Evolutionary conservation across 2,329 filamentous ascomycete genomes (phyloP).

Genomic region (Nannizziopsis arthrosporioides): DNA sequence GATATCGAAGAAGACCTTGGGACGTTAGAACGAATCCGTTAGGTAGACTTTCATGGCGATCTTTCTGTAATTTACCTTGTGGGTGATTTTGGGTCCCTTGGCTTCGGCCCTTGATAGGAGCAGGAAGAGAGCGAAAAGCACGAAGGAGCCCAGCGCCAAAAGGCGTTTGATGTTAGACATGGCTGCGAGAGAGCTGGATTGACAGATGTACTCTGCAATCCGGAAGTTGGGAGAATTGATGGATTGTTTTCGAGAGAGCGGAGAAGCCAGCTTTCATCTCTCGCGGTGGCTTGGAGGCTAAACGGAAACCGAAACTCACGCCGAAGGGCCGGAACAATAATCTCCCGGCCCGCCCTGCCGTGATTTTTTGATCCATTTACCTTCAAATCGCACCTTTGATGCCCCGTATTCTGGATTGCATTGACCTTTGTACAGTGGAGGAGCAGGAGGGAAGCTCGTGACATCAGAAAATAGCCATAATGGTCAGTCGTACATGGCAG

Average conservation of each 20-base stretch:
- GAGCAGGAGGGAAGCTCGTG: background rate
- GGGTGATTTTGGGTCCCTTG: constrained; percentile 88
- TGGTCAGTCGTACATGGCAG: constrained; percentile 8
- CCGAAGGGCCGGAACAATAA: background rate
- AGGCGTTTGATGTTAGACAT: constrained; percentile 68
- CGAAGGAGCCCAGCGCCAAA: constrained; percentile 59
- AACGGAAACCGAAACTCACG: no score
- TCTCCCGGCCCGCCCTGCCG: background rate
- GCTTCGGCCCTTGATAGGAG: constrained; percentile 64
- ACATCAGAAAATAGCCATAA: background rate
- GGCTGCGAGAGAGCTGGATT: constrained; percentile 12
- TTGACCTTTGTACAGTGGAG: background rate
- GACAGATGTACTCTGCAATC: background rate
- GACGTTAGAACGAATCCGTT: background rate
- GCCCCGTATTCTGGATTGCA: background rate
- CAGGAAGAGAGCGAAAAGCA: constrained; percentile 65
- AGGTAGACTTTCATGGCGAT: background rate
- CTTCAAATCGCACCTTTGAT: no score
- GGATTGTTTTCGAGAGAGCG: no score
- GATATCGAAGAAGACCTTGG: constrained; percentile 54
- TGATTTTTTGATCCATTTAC: background rate
- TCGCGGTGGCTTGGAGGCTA: no score
- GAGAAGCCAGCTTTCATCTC: constrained; percentile 29
- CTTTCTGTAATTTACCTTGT: constrained; percentile 50
- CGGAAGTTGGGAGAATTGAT: no score